Evolutionary conservation across 441 rosid genomes (phyloP).

Genomic region (Erodium moschatum): DNA sequence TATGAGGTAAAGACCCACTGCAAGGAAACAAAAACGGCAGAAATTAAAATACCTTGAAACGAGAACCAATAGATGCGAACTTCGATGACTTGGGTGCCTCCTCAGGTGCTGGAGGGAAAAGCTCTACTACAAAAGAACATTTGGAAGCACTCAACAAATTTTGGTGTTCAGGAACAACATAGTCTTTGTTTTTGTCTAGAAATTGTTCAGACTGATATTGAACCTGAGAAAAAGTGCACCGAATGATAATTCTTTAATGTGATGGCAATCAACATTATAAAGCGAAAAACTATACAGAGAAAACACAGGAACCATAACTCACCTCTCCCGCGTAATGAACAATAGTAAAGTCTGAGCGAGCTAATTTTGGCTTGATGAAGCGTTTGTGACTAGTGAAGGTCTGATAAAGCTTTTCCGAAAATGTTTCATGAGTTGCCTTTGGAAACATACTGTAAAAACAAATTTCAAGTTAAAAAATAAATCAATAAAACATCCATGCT

Average conservation of each 20-base stretch:
- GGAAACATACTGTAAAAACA: slow-evolving; percentile 80
- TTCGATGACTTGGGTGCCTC: slow-evolving; percentile 85
- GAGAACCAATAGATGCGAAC: slow-evolving; percentile 92
- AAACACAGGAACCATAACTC: slow-evolving; percentile 20
- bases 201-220: slow-evolving; percentile 84
- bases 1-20: slow-evolving; percentile 14
- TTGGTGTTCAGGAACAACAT: slow-evolving; percentile 92
- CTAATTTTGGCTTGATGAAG: slow-evolving; percentile 83
- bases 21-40: slow-evolving; percentile 10
- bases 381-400: slow-evolving; percentile 82
- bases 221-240: slow-evolving; percentile 50
- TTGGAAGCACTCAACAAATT: slow-evolving; percentile 68
- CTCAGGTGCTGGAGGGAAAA: slow-evolving; percentile 73
- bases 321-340: slow-evolving; percentile 99
- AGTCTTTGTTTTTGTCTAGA: slow-evolving; percentile 97
- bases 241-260: slow-evolving; percentile 19
- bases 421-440: slow-evolving; percentile 95
- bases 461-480: not conserved
- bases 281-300: slow-evolving; percentile 8
- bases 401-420: slow-evolving; percentile 88
- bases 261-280: not conserved
- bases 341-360: slow-evolving; percentile 85
- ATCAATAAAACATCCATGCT: slow-evolving; percentile 9
- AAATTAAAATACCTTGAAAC: slow-evolving; percentile 63
- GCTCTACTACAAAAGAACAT: slow-evolving; percentile 80